phyloP scores from a whole-genome alignment of 805 yeast genomes.

The Teunomyces aglyptinius region DNA sequence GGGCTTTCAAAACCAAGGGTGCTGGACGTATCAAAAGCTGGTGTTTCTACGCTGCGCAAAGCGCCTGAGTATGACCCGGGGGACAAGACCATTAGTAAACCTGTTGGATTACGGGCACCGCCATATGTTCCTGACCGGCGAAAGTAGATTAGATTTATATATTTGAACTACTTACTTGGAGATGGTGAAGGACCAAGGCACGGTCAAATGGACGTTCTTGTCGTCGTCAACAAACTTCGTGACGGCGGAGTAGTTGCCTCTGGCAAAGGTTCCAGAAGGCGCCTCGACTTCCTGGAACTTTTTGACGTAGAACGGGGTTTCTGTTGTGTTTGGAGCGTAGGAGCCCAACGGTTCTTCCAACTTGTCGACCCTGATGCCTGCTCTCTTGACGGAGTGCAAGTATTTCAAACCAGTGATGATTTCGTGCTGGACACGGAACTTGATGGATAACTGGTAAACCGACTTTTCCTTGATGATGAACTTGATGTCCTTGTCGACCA shows the following conservation, averaged over 20 bases:
- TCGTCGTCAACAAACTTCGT: slow-evolving; percentile 89
- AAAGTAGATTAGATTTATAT: slow-evolving; percentile 5
- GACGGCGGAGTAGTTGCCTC: slow-evolving; percentile 80
- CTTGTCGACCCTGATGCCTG: slow-evolving; percentile 85
- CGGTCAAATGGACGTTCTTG: slow-evolving; percentile 62
- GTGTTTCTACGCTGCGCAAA: background rate
- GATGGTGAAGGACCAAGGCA: slow-evolving; percentile 86
- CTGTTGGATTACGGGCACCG: slow-evolving; percentile 25
- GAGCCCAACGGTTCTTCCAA: slow-evolving; percentile 87
- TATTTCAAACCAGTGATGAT: slow-evolving; percentile 89
- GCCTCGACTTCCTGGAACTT: slow-evolving; percentile 68
- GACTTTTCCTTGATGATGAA: slow-evolving; percentile 79
- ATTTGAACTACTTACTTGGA: slow-evolving; percentile 49
- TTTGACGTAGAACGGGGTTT: slow-evolving; percentile 72
- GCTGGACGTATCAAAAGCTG: no score
- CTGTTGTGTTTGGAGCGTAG: slow-evolving; percentile 82
- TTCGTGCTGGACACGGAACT: slow-evolving; percentile 84
- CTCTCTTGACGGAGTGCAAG: slow-evolving; percentile 78
- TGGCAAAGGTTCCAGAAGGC: slow-evolving; percentile 83
- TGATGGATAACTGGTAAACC: slow-evolving; percentile 66
- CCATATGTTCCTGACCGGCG: slow-evolving; percentile 30
- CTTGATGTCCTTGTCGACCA: slow-evolving; percentile 58
- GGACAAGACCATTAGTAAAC: background rate
- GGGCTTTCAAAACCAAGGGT: background rate
- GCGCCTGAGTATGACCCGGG: background rate